These are phyloP conservation scores for Leccinum fuscescens DNA, from an alignment of 1,284 basidiomycete species.

Conservation along the genomic window DNA sequence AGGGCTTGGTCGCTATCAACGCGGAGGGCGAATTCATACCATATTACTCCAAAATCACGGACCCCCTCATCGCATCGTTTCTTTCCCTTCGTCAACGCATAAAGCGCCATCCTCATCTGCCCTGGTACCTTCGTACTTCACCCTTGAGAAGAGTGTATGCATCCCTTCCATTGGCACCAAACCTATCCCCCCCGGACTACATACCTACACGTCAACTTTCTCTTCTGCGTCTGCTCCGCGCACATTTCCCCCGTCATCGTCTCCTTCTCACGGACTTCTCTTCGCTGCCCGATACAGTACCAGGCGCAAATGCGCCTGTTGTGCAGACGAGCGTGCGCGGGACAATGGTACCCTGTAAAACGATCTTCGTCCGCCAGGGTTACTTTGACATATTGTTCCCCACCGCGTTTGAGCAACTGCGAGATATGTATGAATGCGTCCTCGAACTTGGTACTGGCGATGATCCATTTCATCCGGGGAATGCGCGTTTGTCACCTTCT, in stretches of 20 bases:
- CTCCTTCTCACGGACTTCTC: slow-evolving; percentile 93
- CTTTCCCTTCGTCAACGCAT: slow-evolving; percentile 62
- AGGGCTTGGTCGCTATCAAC: slow-evolving; percentile 84
- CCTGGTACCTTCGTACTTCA: slow-evolving; percentile 52
- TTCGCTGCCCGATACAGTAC: slow-evolving; percentile 81
- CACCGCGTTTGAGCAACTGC: slow-evolving; percentile 83
- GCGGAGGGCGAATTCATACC: slow-evolving; percentile 82
- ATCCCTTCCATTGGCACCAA: slow-evolving; percentile 85
- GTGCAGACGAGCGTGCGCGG: slow-evolving; percentile 92
- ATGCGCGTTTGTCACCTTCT: slow-evolving; percentile 48
- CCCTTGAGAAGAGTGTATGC: slow-evolving; percentile 62
- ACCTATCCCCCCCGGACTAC: slow-evolving; percentile 88
- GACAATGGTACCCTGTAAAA: slow-evolving; percentile 85
- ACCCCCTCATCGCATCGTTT: slow-evolving; percentile 80
- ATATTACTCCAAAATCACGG: slow-evolving; percentile 81
- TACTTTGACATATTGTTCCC: slow-evolving; percentile 99
- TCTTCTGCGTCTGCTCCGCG: slow-evolving; percentile 81
- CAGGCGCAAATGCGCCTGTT: slow-evolving; percentile 87
- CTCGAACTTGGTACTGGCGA: slow-evolving; percentile 46
- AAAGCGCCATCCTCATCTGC: slow-evolving; percentile 53
- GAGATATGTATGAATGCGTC: slow-evolving; percentile 85
- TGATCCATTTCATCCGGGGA: slow-evolving; percentile 27
- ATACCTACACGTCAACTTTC: slow-evolving; percentile 90
- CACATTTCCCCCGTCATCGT: slow-evolving; percentile 87
- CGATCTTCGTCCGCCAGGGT: slow-evolving; percentile 90